Evolutionary conservation across 2,329 filamentous ascomycete genomes (phyloP), one percentile per base, ranked within the genome.

Genomic region (Colletotrichum tropicale): DNA sequence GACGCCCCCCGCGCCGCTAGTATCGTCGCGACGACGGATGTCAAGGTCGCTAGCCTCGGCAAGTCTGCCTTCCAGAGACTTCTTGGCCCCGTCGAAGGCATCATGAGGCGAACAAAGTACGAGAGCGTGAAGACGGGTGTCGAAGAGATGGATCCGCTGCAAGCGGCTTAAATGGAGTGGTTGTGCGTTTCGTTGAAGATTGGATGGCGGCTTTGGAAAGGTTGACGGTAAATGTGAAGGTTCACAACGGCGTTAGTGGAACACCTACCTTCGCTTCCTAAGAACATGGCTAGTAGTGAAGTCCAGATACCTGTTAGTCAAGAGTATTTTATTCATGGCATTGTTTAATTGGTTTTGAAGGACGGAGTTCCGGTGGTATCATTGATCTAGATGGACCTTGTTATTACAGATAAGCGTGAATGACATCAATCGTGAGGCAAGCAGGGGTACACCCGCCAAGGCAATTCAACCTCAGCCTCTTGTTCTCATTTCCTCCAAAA

Each of bases 61-160:
- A 98, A 98, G 86, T 95, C 95, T 80, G 97, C 96, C 8, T 99
- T 99, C 86, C 96, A 98, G 87, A 91, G 97, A 79, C 87, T 99
- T 80, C 88, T 99, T 38, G 97, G 97, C 3, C 96, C 96, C 1
- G 96, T 98, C 32, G 96, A 98, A 85, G 93, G 95, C 76, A 98
- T 98, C 83, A 95, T 99, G 95, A 91, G 97, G 84, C 91, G 97
- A 81, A 95, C 91, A 62, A 89, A 89, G 81, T 93, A 93, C 79
- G 87, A 89, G 76, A 89, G 88, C 30, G 88, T 92, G 79, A 90
- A 88, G 83, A 88, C 89, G 26, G 91, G 91, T 8, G 91, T 93
- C 9, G 91, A 94, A 82, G 90, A 92, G 79, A 88, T 94, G 83
- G 93, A 94, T 82, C 93, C 93, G 28, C 86, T 94, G 79, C 88